phyloP scores from a whole-genome alignment of 169 alveolate genomes.

The Plasmodium gonderi region DNA sequence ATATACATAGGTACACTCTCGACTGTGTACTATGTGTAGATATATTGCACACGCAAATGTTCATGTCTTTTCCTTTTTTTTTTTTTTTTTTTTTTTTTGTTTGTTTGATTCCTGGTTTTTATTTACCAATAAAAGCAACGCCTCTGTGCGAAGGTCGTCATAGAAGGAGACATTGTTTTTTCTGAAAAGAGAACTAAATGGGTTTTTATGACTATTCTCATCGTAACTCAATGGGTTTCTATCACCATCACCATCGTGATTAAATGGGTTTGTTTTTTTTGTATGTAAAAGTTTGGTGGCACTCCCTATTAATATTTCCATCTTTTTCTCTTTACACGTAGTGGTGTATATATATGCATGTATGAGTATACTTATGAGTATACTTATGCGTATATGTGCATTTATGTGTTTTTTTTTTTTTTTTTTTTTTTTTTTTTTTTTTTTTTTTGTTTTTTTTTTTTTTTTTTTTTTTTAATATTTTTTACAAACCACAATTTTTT shows the following conservation, averaged over 20 bases:
- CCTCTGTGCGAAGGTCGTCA: constrained; percentile 49
- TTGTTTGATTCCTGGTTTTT: background rate
- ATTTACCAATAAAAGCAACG: constrained; percentile 52
- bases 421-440: background rate
- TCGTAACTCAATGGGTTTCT: background rate
- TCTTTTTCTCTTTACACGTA: constrained; percentile 3
- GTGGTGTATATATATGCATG: background rate
- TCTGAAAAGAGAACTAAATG: constrained; percentile 39
- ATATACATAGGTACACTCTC: background rate
- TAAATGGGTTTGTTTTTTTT: background rate
- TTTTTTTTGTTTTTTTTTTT: background rate
- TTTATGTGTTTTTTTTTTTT: background rate
- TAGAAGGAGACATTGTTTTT: constrained; percentile 26
- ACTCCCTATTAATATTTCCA: constrained; percentile 46
- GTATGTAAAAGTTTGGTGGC: background rate
- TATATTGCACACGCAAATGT: background rate
- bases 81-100: background rate
- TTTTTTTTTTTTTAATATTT: too few relatives aligned
- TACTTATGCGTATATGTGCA: too few relatives aligned
- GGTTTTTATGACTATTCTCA: background rate
- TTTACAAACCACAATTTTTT: background rate
- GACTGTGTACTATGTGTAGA: background rate
- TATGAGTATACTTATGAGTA: background rate
- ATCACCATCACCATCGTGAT: background rate
- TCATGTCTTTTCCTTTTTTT: background rate